Evolutionary conservation across 2,329 filamentous ascomycete species (phyloP).

Genomic region (Claviceps spartinae): DNA sequence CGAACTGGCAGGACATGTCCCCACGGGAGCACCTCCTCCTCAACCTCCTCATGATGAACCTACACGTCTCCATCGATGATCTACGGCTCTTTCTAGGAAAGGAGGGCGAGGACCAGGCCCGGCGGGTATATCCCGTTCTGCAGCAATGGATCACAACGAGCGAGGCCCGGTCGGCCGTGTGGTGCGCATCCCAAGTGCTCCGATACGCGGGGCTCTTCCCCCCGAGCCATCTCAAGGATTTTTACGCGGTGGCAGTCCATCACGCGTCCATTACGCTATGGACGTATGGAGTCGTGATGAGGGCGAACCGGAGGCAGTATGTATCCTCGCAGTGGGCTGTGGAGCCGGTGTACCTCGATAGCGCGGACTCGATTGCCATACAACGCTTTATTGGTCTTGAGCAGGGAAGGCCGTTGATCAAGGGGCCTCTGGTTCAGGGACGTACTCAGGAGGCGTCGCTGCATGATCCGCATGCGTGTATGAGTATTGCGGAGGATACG

Average conservation of each 20-base stretch:
- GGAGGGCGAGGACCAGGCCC: conserved; percentile 52
- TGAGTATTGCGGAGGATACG: conserved; percentile 44
- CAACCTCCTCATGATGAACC: conserved; percentile 46
- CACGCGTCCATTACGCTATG: conserved; percentile 56
- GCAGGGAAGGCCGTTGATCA: conserved; percentile 39
- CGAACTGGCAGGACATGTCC: conserved; percentile 29
- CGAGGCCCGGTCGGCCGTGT: conserved; percentile 46
- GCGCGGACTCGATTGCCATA: conserved; percentile 35
- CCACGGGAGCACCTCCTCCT: conserved; percentile 34
- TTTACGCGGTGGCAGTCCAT: conserved; percentile 55
- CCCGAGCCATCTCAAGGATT: conserved; percentile 43
- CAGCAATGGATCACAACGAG: conserved; percentile 43
- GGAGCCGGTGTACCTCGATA: conserved; percentile 41
- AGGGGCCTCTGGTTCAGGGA: conserved; percentile 18
- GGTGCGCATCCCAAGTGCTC: conserved; percentile 55
- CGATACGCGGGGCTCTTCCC: conserved; percentile 44
- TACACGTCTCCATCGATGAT: conserved; percentile 51
- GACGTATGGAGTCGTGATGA: conserved; percentile 50
- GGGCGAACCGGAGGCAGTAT: conserved; percentile 23
- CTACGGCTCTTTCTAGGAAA: conserved; percentile 52
- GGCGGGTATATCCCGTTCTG: conserved; percentile 42
- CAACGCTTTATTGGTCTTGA: conserved; percentile 44
- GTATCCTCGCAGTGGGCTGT: conserved; percentile 18
- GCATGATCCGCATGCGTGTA: conserved; percentile 42
- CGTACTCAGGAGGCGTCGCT: conserved; percentile 27